Base-by-base conservation (phyloP, 1,139 yeast species). In the Kodamaea alishanica region DNA sequence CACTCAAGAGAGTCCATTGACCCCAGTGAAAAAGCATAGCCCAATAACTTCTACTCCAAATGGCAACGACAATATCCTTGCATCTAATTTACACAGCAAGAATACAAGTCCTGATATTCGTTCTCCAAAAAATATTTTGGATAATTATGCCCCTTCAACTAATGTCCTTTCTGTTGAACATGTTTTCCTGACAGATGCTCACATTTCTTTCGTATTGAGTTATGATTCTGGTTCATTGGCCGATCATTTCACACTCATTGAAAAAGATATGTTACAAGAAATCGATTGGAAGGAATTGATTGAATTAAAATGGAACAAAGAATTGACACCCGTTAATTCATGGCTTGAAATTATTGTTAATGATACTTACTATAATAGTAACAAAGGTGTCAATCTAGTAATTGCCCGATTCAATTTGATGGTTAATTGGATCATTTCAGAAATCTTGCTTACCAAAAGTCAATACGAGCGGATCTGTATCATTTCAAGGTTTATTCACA, bases 381-480 rank as follows among this genome's bases (percentile, higher is more conserved):
- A 79, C 41, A 76, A 81, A 26, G 96, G 97, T 0, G 81, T 88
- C 25, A 88, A 87, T 50, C 64, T 90, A 38, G 92, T 88, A n/a
- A 82, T 89, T 38, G 76, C 95, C 0, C 71, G 98, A 48, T 92
- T 90, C 67, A 89, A 90, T 54, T 66, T 92, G 40, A 84, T 87
- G 73, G 88, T 87, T 6, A 87, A 87, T 55, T 92, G 98, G 98
- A 81, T 89, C 35, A 81, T 87, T 31, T 86, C 96, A 1, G 96
- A 92, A 61, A 77, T 92, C 39, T 60, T 88, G 10, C 65, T 92
- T 45, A 87, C 96, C 6, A 72, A 72, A 40, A 67, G 71, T 30
- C 65, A 74, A 29, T 67, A 65, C 8, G 80, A 84, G 51, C 70
- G 92, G 47, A 79, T 79, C 31, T 73, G 77, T 40, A 75, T 90